These are phyloP conservation scores for Talaromyces rugulosus DNA, from an alignment of 2,329 filamentous ascomycete species.

Conservation along the genomic window DNA sequence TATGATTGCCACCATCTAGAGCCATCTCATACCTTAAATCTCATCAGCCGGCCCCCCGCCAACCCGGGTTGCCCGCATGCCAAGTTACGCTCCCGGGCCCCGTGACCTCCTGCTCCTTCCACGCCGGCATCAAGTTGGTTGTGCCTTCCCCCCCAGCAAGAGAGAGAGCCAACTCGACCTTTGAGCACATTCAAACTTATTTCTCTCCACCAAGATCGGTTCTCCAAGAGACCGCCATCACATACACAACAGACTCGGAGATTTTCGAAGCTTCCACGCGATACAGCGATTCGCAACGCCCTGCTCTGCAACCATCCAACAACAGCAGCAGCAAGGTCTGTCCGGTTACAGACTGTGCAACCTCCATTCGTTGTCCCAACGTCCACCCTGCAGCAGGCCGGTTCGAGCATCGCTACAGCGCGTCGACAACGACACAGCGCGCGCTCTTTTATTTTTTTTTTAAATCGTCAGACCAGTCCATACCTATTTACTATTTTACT, in stretches of 20 bases:
- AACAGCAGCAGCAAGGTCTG: neutral
- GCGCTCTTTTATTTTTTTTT: neutral
- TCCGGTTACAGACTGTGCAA: neutral
- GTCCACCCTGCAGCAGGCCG: slow-evolving; percentile 9
- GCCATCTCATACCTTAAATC: neutral
- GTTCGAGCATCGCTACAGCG: slow-evolving; percentile 5
- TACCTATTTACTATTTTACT: neutral
- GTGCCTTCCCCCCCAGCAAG: neutral
- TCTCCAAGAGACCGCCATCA: neutral
- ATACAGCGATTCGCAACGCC: neutral
- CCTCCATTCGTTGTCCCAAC: neutral
- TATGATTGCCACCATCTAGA: neutral
- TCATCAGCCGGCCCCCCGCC: neutral
- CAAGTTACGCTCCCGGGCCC: neutral
- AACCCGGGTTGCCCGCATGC: neutral
- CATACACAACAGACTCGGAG: neutral
- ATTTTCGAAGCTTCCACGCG: neutral
- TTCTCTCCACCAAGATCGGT: neutral
- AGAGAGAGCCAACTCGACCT: neutral
- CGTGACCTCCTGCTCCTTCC: neutral
- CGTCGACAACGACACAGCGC: neutral
- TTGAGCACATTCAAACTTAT: neutral
- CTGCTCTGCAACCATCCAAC: neutral
- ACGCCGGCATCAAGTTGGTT: neutral
- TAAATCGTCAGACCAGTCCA: neutral